Conservation (phyloP, 2,329 filamentous ascomycete genomes). For the Penicillium frequentans region DNA sequence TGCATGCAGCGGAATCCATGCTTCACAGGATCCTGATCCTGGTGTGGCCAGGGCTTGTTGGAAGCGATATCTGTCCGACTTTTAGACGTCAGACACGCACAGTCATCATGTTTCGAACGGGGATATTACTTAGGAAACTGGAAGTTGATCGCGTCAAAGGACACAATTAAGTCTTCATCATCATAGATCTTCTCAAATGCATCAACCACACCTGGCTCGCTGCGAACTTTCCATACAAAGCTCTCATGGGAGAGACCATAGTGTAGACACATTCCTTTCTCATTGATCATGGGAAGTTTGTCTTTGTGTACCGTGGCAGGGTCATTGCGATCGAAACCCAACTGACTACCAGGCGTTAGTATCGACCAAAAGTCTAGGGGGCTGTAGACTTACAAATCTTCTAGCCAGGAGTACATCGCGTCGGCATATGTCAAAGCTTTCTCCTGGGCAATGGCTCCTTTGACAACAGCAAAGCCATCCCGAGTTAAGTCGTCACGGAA, state of each 20-base stretch:
- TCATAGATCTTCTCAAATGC: slow-evolving; percentile 50
- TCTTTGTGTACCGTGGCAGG: slow-evolving; percentile 33
- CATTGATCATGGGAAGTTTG: slow-evolving; percentile 42
- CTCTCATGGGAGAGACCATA: slow-evolving; percentile 52
- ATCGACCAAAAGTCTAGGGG: not conserved
- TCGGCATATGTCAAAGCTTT: slow-evolving; percentile 34
- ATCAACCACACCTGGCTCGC: slow-evolving; percentile 48
- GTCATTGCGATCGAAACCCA: slow-evolving; percentile 40
- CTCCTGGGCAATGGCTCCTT: slow-evolving; percentile 46
- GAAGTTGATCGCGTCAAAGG: slow-evolving; percentile 51
- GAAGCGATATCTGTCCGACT: slow-evolving; percentile 19
- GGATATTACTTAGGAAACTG: slow-evolving; percentile 39
- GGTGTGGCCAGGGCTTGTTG: slow-evolving; percentile 50
- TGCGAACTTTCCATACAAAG: slow-evolving; percentile 52
- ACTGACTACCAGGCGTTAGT: slow-evolving; percentile 19
- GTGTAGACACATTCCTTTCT: slow-evolving; percentile 51
- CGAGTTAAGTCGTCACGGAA: slow-evolving; percentile 29
- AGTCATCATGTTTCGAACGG: not conserved
- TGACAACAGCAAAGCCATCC: slow-evolving; percentile 50
- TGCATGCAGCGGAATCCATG: slow-evolving; percentile 54
- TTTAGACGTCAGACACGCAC: not conserved
- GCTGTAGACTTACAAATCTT: slow-evolving; percentile 22
- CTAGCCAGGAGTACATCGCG: slow-evolving; percentile 22
- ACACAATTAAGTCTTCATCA: slow-evolving; percentile 50
- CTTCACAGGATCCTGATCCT: slow-evolving; percentile 47